These are phyloP conservation scores for Phialophora tarda DNA, from an alignment of 2,329 filamentous ascomycete genomes.

Conservation along the genomic window DNA sequence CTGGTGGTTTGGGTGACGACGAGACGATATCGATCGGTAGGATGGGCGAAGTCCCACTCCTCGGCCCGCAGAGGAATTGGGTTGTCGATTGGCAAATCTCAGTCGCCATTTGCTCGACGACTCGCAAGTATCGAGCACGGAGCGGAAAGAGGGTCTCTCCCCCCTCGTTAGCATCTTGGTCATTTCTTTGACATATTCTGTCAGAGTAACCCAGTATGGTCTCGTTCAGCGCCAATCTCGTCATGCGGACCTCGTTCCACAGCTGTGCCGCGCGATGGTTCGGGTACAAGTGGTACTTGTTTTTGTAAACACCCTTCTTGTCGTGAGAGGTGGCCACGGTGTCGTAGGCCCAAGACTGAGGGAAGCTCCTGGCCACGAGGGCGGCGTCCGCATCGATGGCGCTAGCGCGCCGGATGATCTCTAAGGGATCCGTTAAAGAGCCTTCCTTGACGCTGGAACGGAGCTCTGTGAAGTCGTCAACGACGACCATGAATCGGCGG, in stretches of 20 bases:
- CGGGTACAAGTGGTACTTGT: conserved; percentile 37
- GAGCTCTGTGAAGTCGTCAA: conserved; percentile 25
- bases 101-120: conserved; percentile 18
- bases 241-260: conserved; percentile 41
- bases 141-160: background rate
- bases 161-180: background rate
- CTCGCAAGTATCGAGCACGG: background rate
- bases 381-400: conserved; percentile 10
- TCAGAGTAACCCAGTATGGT: conserved; percentile 5
- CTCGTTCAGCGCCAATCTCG: conserved; percentile 36
- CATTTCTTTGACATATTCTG: background rate
- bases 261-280: conserved; percentile 32
- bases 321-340: conserved; percentile 14
- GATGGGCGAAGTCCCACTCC: background rate
- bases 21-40: background rate
- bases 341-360: conserved; percentile 29
- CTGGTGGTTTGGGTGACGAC: background rate
- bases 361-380: conserved; percentile 14
- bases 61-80: conserved; percentile 6
- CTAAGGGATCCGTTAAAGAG: conserved; percentile 11
- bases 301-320: conserved; percentile 21
- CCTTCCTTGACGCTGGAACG: conserved; percentile 16
- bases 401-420: conserved; percentile 20
- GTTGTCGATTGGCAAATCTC: conserved; percentile 25
- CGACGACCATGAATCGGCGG: conserved; percentile 9